Conservation (phyloP, 257 asterid species). For the Lantana camara region DNA sequence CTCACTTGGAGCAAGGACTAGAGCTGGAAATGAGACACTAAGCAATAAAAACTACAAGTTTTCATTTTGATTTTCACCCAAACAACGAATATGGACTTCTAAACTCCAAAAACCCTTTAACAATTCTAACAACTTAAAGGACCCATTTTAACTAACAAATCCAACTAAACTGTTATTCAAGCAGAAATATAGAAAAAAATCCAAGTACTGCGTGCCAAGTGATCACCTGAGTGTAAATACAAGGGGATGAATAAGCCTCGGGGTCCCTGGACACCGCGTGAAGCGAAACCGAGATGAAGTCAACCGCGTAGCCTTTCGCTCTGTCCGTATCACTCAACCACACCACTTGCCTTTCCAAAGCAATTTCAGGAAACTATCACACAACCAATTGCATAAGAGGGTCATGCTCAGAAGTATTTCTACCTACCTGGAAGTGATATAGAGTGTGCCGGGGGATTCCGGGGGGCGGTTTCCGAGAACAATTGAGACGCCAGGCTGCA, state of each 20-base stretch:
- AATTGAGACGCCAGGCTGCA: conserved; percentile 60
- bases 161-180: neutral
- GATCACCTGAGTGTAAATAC: conserved; percentile 84
- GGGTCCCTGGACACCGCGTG: conserved; percentile 95
- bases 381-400: neutral
- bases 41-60: neutral
- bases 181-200: neutral
- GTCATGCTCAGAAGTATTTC: neutral
- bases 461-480: conserved; percentile 68
- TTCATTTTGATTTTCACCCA: neutral
- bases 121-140: neutral
- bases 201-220: neutral
- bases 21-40: neutral
- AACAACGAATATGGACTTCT: neutral
- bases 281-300: conserved; percentile 70
- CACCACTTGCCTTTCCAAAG: conserved; percentile 73
- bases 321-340: conserved; percentile 89
- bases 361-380: conserved; percentile 19
- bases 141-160: neutral
- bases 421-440: conserved; percentile 69
- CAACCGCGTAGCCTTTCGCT: conserved; percentile 77
- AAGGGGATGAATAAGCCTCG: conserved; percentile 81
- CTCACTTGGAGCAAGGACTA: neutral
- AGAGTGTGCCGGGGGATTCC: conserved; percentile 82
- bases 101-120: neutral